Percentiles rank a stretch among this genome's conserved stretches.
Conservation (phyloP, 169 alveolate species). For the Miamiensis avidus region DNA sequence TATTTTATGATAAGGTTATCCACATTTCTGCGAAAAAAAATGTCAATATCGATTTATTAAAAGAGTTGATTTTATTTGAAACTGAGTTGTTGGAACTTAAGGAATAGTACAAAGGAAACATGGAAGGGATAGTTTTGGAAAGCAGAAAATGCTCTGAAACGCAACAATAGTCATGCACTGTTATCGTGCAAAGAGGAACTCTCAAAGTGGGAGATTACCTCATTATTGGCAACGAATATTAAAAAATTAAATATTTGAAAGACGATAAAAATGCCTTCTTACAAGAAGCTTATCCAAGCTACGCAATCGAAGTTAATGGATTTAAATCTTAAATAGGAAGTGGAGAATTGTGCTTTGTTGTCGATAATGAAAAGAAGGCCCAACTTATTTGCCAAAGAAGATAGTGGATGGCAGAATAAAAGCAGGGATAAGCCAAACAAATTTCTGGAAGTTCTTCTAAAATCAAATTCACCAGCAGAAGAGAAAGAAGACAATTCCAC, state of each 20-base stretch:
- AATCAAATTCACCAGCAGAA: background rate
- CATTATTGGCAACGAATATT: slow-evolving; percentile 62
- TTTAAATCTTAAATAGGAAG: slow-evolving; percentile 62
- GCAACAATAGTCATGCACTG: slow-evolving; percentile 60
- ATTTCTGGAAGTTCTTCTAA: slow-evolving; percentile 18
- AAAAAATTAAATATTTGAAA: slow-evolving; percentile 55
- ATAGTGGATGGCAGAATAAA: slow-evolving; percentile 34
- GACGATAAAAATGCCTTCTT: slow-evolving; percentile 55
- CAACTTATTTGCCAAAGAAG: slow-evolving; percentile 45
- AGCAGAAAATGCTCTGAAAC: slow-evolving; percentile 61
- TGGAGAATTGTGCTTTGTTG: slow-evolving; percentile 55
- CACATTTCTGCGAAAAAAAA: slow-evolving; percentile 87
- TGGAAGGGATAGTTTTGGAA: slow-evolving; percentile 69
- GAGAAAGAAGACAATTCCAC: slow-evolving; percentile 29
- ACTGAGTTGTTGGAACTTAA: slow-evolving; percentile 71
- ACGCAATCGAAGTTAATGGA: slow-evolving; percentile 71
- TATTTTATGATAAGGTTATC: slow-evolving; percentile 36
- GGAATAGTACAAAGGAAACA: slow-evolving; percentile 54
- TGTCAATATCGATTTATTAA: slow-evolving; percentile 74
- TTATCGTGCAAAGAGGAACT: slow-evolving; percentile 72
- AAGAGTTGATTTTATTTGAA: slow-evolving; percentile 65
- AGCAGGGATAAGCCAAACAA: slow-evolving; percentile 13
- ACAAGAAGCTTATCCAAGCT: slow-evolving; percentile 60
- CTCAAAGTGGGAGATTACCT: slow-evolving; percentile 61
- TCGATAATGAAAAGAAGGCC: slow-evolving; percentile 48